These are phyloP conservation scores for Boletus barrowsii DNA, from an alignment of 768 basidiomycete species.

Conservation along the genomic window DNA sequence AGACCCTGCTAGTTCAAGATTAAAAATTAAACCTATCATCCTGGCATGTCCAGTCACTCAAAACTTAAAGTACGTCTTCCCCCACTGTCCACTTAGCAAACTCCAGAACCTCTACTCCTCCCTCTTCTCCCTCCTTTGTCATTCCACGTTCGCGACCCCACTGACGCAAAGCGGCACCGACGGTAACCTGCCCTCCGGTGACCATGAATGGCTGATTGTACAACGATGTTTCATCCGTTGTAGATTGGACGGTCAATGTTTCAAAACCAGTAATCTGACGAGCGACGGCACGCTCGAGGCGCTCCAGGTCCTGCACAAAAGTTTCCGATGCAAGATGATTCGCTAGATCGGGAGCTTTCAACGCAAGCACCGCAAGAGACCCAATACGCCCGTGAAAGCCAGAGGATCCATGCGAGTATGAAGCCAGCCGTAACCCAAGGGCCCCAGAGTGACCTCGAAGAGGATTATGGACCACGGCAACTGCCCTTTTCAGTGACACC, in stretches of 20 bases:
- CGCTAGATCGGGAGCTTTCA: conserved; percentile 48
- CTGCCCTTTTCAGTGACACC: conserved; percentile 63
- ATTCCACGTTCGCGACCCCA: conserved; percentile 57
- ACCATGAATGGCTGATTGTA: conserved; percentile 76
- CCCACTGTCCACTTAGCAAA: conserved; percentile 69
- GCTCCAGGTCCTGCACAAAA: conserved; percentile 56
- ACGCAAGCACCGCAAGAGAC: conserved; percentile 51
- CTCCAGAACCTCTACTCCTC: conserved; percentile 40
- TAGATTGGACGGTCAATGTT: conserved; percentile 47
- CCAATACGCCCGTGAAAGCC: conserved; percentile 58
- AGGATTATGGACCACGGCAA: conserved; percentile 37
- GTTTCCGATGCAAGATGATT: conserved; percentile 41
- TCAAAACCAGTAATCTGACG: conserved; percentile 85
- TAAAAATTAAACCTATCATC: too few species aligned
- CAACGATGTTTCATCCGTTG: conserved; percentile 49
- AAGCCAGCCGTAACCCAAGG: conserved; percentile 46
- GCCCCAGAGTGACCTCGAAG: conserved; percentile 32
- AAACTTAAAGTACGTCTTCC: conserved; percentile 28
- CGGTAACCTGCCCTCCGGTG: conserved; percentile 52
- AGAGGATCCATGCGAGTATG: conserved; percentile 60
- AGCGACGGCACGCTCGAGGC: conserved; percentile 72
- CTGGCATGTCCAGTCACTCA: too few species aligned
- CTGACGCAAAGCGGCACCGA: conserved; percentile 36
- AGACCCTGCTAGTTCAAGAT: conserved; percentile 8
- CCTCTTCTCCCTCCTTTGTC: conserved; percentile 27